phyloP scores from a whole-genome alignment of 495 filamentous ascomycete species.

The Penicillium cinerascens region DNA sequence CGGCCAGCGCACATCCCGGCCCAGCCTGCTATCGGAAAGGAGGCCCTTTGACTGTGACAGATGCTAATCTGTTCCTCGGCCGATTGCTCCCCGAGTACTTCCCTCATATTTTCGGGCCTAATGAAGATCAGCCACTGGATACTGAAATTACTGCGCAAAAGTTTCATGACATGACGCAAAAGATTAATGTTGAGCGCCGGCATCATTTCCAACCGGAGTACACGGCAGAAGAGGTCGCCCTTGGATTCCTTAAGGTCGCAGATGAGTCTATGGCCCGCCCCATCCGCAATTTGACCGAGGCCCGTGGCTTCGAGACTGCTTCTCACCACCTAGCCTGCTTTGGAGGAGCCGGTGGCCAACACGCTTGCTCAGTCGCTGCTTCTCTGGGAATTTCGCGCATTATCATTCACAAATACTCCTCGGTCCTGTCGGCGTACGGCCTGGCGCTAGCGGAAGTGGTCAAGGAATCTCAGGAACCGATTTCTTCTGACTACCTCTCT shows the following conservation, averaged over 20 bases:
- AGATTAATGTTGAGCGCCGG: slow-evolving; percentile 65
- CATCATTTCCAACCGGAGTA: slow-evolving; percentile 61
- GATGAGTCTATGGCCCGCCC: slow-evolving; percentile 55
- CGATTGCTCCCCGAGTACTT: slow-evolving; percentile 91
- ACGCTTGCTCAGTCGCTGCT: slow-evolving; percentile 51
- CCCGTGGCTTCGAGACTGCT: slow-evolving; percentile 47
- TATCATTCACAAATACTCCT: slow-evolving; percentile 53
- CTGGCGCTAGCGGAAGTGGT: slow-evolving; percentile 52
- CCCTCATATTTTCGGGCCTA: slow-evolving; percentile 92
- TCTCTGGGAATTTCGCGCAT: slow-evolving; percentile 50
- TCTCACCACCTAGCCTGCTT: slow-evolving; percentile 53
- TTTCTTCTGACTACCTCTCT: slow-evolving; percentile 35
- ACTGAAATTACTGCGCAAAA: slow-evolving; percentile 69
- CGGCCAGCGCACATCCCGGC: slow-evolving; percentile 87
- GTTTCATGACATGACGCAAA: slow-evolving; percentile 72
- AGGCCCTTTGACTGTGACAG: slow-evolving; percentile 87
- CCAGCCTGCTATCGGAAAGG: slow-evolving; percentile 95
- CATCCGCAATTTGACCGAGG: slow-evolving; percentile 52
- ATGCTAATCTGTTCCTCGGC: slow-evolving; percentile 89
- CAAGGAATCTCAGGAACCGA: slow-evolving; percentile 49
- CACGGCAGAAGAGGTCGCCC: slow-evolving; percentile 80
- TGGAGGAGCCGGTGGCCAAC: slow-evolving; percentile 54
- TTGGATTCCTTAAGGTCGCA: slow-evolving; percentile 54
- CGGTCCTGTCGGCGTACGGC: slow-evolving; percentile 52
- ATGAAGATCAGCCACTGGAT: slow-evolving; percentile 85